Evolutionary conservation across 371 early-diverging fungal genomes (phyloP).

Genomic region (Mortierella sp.): DNA sequence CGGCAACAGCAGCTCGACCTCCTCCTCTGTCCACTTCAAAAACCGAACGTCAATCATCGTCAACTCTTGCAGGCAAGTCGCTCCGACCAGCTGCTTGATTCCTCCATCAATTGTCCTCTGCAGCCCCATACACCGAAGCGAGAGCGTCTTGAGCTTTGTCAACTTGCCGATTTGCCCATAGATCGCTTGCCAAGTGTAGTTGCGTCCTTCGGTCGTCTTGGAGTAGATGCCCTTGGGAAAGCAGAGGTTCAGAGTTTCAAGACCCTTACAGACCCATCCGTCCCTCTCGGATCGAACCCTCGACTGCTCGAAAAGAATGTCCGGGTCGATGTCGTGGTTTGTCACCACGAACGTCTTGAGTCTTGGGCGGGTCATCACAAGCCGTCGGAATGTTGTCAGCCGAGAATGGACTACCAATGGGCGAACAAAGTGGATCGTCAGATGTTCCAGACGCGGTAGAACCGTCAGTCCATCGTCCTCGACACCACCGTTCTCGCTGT

Average conservation of each 20-base stretch:
- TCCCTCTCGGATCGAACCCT: background rate
- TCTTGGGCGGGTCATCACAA: background rate
- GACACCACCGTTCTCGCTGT: background rate
- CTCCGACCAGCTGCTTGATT: background rate
- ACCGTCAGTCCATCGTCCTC: background rate
- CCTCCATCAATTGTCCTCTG: background rate
- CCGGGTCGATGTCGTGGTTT: background rate
- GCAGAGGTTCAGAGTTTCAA: background rate
- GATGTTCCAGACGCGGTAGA: background rate
- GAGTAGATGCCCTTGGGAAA: background rate
- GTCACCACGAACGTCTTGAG: background rate
- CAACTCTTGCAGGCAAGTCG: background rate
- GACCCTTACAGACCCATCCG: conserved; percentile 2
- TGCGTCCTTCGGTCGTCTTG: background rate
- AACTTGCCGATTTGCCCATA: background rate
- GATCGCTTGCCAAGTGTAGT: background rate
- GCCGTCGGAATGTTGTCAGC: background rate
- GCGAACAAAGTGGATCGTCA: background rate
- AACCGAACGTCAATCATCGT: background rate
- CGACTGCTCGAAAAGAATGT: background rate
- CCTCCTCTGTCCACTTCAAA: background rate
- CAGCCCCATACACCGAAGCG: background rate
- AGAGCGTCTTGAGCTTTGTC: background rate
- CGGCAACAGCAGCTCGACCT: background rate
- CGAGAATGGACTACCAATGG: background rate